Evolutionary conservation across 208 protist species (phyloP), one percentile per base, ranked within the genome.

Genomic region (Blechomonas ayalai): DNA sequence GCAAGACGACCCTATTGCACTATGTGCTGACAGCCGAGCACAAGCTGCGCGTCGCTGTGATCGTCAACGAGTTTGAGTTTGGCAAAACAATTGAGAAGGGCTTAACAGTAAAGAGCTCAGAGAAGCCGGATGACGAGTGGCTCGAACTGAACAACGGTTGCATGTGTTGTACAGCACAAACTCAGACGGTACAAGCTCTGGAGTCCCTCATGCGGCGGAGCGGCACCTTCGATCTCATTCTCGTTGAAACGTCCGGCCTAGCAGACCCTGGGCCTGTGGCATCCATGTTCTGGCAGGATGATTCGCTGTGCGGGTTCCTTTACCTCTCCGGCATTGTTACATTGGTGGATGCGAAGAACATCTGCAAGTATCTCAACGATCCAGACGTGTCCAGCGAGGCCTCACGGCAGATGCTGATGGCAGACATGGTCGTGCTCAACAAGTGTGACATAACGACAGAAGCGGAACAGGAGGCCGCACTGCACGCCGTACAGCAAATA

Each of bases 101-200:
- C n/a, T 52, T 97, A 22, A 79, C 85, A 3, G 46, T 96, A 23
- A 93, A 86, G 33, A 90, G 80, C 52, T 89, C 87, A 2, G 78
- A 95, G 36, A 92, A 97, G 54, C 52, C 73, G 18, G 95, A 95
- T 43, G 90, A 97, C 42, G 92, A 97, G 67, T 97, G 91, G 82
- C 48, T 97, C 13, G 95, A 98, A 70, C 63, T 97, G 31, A 81
- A 82, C 32, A 98, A 97, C 51, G 96, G 96, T 4, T 97, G 93
- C 68, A 89, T 97, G 59, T 97, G 92, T 59, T 98, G 95, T 73
- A 95, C 84, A 1, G 87, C 95, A 4, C 90, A 94, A 51, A 72
- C 76, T 9, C 73, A 93, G 52, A 87, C 85, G 1, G 81, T 94
- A 16, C 57, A 71, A 36, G 83, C 85, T 15, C 71, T 95, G 0